phyloP scores from a whole-genome alignment of 2,329 filamentous ascomycete genomes.

The Cladophialophora carrionii region DNA sequence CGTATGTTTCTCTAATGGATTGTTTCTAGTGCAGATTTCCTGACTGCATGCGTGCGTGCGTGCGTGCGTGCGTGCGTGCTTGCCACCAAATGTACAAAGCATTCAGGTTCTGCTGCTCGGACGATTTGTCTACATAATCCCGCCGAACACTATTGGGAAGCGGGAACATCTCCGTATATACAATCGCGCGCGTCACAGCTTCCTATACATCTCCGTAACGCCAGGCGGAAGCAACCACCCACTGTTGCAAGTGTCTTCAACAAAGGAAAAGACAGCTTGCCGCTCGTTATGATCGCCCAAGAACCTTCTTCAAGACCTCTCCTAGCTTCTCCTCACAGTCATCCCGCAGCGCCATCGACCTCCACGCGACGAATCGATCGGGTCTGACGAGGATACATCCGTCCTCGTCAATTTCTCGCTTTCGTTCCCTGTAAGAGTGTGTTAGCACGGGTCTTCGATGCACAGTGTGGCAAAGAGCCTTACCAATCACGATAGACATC shows the following conservation, averaged over 20 bases:
- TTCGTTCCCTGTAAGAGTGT: conserved; percentile 41
- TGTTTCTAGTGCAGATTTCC: background rate
- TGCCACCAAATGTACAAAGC: background rate
- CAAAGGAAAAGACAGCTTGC: background rate
- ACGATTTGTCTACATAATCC: background rate
- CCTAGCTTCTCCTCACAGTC: conserved; percentile 28
- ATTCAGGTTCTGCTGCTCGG: background rate
- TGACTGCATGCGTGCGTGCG: background rate
- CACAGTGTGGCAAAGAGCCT: conserved; percentile 8
- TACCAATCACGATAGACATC: conserved; percentile 66
- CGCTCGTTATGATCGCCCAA: conserved; percentile 21
- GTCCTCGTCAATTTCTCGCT: conserved; percentile 60
- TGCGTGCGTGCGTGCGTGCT: background rate
- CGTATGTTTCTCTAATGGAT: background rate
- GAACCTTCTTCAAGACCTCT: conserved; percentile 27
- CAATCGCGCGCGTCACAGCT: background rate
- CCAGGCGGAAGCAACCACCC: background rate
- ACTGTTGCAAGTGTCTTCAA: background rate
- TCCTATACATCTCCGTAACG: background rate
- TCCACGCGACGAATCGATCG: conserved; percentile 63
- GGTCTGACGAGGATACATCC: conserved; percentile 63
- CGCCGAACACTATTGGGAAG: background rate
- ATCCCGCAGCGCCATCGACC: conserved; percentile 39
- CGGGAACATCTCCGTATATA: background rate
- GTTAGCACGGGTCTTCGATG: background rate